Evolutionary conservation across 208 protist species (phyloP).

Genomic region (Trypanosomatidae sp.): DNA sequence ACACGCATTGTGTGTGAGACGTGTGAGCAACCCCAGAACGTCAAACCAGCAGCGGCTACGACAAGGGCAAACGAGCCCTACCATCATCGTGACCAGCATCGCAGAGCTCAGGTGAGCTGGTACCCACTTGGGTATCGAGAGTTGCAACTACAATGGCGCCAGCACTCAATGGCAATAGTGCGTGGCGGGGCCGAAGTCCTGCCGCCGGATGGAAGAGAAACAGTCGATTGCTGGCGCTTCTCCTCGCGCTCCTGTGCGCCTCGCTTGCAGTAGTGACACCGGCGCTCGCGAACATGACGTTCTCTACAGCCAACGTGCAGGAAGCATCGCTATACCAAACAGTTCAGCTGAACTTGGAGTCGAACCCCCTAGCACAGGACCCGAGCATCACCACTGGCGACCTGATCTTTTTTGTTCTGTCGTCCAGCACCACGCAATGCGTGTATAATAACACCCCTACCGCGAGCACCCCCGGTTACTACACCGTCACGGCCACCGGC

Average conservation of each 20-base stretch:
- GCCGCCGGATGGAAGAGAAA: neutral
- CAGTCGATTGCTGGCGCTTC: neutral
- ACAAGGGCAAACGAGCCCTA: neutral
- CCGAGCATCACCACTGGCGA: conserved; percentile 59
- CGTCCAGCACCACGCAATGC: conserved; percentile 11
- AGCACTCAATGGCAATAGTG: neutral
- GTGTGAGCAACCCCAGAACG: neutral
- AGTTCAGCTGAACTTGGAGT: conserved; percentile 52
- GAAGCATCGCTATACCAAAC: conserved; percentile 85
- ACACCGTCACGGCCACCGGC: conserved; percentile 38
- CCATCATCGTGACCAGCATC: neutral
- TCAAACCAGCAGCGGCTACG: neutral
- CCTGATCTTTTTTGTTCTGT: conserved; percentile 63
- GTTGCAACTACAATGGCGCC: neutral
- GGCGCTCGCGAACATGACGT: conserved; percentile 55
- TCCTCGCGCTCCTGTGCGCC: neutral
- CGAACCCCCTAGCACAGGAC: conserved; percentile 56
- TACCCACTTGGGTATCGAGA: neutral
- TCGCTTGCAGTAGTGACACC: conserved; percentile 7
- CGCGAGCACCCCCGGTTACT: conserved; percentile 25
- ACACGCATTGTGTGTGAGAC: neutral
- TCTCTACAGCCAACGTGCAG: conserved; percentile 60
- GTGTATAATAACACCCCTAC: conserved; percentile 21
- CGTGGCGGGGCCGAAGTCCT: neutral
- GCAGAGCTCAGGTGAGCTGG: neutral